Conservation (phyloP, 2,329 filamentous ascomycete species). For the Fonsecaea monophora region DNA sequence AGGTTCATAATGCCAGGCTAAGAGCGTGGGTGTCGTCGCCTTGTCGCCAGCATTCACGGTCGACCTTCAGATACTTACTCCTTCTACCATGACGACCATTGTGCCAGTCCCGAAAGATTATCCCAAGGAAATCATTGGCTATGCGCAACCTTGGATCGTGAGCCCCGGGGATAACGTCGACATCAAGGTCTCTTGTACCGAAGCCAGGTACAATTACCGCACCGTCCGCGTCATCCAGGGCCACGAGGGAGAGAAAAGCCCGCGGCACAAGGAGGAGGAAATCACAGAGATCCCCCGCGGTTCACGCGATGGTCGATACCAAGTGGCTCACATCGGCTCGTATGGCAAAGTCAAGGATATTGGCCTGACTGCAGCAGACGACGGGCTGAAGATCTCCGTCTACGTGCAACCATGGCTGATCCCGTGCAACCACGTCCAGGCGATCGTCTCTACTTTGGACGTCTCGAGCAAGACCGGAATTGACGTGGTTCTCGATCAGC, state of each 20-base stretch:
- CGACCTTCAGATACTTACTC: too few species aligned
- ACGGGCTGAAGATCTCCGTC: conserved; percentile 15
- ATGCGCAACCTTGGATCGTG: conserved; percentile 22
- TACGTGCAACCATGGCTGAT: conserved; percentile 26
- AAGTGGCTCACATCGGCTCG: conserved; percentile 24
- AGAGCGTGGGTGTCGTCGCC: too few species aligned
- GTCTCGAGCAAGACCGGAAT: conserved; percentile 15
- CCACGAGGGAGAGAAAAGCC: conserved; percentile 23
- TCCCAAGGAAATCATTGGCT: conserved; percentile 18
- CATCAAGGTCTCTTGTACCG: conserved; percentile 29
- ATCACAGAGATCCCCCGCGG: conserved; percentile 23
- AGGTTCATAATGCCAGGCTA: too few species aligned
- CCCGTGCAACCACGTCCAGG: conserved; percentile 16
- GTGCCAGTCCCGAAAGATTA: conserved; percentile 1
- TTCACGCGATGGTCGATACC: conserved; percentile 19
- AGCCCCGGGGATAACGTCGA: conserved; percentile 2
- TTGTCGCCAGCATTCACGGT: too few species aligned
- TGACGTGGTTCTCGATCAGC: conserved; percentile 8
- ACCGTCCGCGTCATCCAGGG: conserved; percentile 32
- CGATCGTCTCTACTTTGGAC: conserved; percentile 26
- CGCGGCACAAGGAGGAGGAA: conserved; percentile 17
- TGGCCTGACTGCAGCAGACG: not conserved
- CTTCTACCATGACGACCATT: conserved; percentile 10
- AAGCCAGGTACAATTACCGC: conserved; percentile 23
- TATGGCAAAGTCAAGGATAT: conserved; percentile 16